These are phyloP conservation scores for Penicillium janthinellum DNA, from an alignment of 2,329 filamentous ascomycete species.

Conservation along the genomic window DNA sequence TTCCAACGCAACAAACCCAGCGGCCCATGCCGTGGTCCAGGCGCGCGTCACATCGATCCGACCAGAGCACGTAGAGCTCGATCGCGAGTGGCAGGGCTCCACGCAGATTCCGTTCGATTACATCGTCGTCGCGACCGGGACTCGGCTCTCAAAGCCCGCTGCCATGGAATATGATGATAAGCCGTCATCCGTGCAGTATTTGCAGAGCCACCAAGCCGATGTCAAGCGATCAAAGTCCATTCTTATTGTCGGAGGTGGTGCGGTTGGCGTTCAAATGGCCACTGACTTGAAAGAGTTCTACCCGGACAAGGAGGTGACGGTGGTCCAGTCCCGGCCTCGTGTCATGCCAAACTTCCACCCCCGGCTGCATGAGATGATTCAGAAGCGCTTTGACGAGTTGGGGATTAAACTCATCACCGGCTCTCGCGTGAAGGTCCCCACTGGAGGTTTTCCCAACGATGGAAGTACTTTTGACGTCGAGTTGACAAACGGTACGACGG, in stretches of 20 bases:
- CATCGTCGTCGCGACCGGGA: slow-evolving; percentile 38
- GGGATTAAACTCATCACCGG: slow-evolving; percentile 36
- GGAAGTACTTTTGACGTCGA: slow-evolving; percentile 31
- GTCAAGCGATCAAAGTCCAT: slow-evolving; percentile 35
- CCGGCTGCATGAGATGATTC: slow-evolving; percentile 34
- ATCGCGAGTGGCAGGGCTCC: slow-evolving; percentile 39
- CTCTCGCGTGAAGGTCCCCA: slow-evolving; percentile 32
- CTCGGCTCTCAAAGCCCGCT: slow-evolving; percentile 36
- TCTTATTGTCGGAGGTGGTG: slow-evolving; percentile 50
- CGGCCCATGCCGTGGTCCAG: slow-evolving; percentile 33
- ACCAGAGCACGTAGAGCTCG: slow-evolving; percentile 31
- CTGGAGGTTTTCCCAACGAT: slow-evolving; percentile 30
- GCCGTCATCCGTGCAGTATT: slow-evolving; percentile 34
- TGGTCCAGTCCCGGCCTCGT: slow-evolving; percentile 51
- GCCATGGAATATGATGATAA: slow-evolving; percentile 39
- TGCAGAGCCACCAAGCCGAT: slow-evolving; percentile 36
- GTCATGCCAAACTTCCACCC: slow-evolving; percentile 40
- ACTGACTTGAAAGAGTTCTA: slow-evolving; percentile 53
- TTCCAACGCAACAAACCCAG: slow-evolving; percentile 23
- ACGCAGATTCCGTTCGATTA: slow-evolving; percentile 37
- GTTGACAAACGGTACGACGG: slow-evolving; percentile 33
- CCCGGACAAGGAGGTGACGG: slow-evolving; percentile 49
- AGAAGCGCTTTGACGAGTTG: slow-evolving; percentile 37
- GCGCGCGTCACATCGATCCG: slow-evolving; percentile 36
- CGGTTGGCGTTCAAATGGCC: slow-evolving; percentile 55